A percentile compares a stretch with the other conserved stretches of the same genome.
Evolutionary conservation across 1,139 yeast genomes (phyloP).

Genomic region (Sugiyamaella japonica): DNA sequence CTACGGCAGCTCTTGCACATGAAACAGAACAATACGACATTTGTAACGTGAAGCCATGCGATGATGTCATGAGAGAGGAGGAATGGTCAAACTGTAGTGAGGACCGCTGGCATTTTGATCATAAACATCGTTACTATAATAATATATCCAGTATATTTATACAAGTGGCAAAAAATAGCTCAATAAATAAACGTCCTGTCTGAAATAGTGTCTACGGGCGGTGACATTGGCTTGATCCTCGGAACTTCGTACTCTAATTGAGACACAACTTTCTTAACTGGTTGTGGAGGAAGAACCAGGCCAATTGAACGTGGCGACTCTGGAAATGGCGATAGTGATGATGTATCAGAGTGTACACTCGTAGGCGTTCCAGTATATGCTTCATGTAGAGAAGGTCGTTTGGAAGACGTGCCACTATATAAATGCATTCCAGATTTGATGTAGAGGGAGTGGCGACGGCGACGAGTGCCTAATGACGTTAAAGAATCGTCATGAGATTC

Average conservation of each 20-base stretch:
- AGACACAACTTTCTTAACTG: slow-evolving; percentile 13
- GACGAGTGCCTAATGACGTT: slow-evolving; percentile 13
- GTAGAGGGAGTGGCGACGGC: slow-evolving; percentile 27
- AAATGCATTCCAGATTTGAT: slow-evolving; percentile 27
- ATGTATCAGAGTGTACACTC: slow-evolving; percentile 8
- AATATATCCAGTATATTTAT: slow-evolving; percentile 3
- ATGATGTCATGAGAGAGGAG: too few relatives aligned
- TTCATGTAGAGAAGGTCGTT: slow-evolving; percentile 12
- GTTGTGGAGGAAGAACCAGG: slow-evolving; percentile 26
- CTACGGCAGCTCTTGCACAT: too few relatives aligned
- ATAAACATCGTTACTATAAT: background rate
- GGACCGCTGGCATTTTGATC: too few relatives aligned
- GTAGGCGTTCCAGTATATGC: slow-evolving; percentile 8
- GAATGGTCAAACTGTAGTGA: too few relatives aligned
- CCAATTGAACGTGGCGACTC: slow-evolving; percentile 28
- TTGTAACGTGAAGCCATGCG: too few relatives aligned
- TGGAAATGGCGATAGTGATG: slow-evolving; percentile 14
- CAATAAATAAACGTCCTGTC: slow-evolving; percentile 14
- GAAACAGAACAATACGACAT: too few relatives aligned
- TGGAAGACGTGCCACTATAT: slow-evolving; percentile 18
- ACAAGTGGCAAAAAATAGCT: slow-evolving; percentile 2
- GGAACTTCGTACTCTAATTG: slow-evolving; percentile 29
- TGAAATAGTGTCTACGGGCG: slow-evolving; percentile 5
- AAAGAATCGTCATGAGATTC: slow-evolving; percentile 6
- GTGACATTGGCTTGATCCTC: slow-evolving; percentile 13